Evolutionary conservation across 2,329 filamentous ascomycete species (phyloP).

Genomic region (Plectosphaerella plurivora): DNA sequence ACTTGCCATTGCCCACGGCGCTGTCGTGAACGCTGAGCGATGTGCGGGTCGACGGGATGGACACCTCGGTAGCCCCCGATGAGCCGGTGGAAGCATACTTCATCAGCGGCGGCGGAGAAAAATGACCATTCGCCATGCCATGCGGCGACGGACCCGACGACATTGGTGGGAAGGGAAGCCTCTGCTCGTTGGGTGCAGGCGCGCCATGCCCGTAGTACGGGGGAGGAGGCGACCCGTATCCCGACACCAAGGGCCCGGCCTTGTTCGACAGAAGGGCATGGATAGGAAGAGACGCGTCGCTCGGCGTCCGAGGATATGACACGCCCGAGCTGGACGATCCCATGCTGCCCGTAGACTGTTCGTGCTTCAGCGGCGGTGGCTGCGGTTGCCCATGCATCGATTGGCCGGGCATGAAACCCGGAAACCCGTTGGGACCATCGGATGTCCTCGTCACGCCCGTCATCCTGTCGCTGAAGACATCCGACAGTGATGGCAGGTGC

Average conservation of each 20-base stretch:
- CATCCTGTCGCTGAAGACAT: constrained; percentile 36
- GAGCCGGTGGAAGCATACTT: constrained; percentile 10
- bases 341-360: constrained; percentile 39
- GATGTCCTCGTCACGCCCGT: constrained; percentile 11
- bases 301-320: constrained; percentile 35
- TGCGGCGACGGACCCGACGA: background rate
- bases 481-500: constrained; percentile 41
- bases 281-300: constrained; percentile 49
- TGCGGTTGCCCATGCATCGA: background rate
- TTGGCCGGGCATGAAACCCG: background rate
- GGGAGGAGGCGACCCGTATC: constrained; percentile 11
- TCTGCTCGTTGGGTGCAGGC: constrained; percentile 8
- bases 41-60: constrained; percentile 8
- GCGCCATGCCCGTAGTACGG: constrained; percentile 5
- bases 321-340: constrained; percentile 27
- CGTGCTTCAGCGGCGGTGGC: constrained; percentile 36
- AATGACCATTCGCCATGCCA: constrained; percentile 5
- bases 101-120: constrained; percentile 8
- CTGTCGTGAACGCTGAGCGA: constrained; percentile 9
- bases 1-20: constrained; percentile 2
- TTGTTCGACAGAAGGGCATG: constrained; percentile 46
- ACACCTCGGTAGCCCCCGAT: constrained; percentile 7
- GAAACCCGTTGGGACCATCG: constrained; percentile 3
- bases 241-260: constrained; percentile 12
- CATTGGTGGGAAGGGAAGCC: background rate